phyloP scores from a whole-genome alignment of 768 basidiomycete genomes.

The Phylloporus sp. region DNA sequence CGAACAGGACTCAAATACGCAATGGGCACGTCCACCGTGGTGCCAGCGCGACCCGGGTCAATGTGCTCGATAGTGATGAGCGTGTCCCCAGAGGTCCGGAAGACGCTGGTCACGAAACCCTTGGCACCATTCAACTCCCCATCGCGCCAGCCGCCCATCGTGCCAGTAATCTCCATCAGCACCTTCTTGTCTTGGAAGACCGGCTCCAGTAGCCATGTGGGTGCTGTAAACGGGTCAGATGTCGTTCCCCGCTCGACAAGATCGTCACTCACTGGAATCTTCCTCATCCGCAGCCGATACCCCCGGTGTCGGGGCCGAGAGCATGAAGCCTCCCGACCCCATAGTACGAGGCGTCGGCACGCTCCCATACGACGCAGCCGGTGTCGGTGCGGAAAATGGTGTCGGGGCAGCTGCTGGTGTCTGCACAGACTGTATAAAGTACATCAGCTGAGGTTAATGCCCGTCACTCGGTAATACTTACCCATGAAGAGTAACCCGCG shows the following conservation, averaged over 20 bases:
- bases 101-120: conserved; percentile 27
- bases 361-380: conserved; percentile 26
- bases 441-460: conserved; percentile 12
- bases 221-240: conserved; percentile 24
- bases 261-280: conserved; percentile 21
- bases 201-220: conserved; percentile 26
- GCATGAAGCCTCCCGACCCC: conserved; percentile 18
- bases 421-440: conserved; percentile 29
- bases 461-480: conserved; percentile 25
- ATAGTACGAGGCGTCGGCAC: conserved; percentile 31
- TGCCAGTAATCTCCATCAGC: conserved; percentile 26
- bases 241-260: not conserved
- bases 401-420: conserved; percentile 39
- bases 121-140: conserved; percentile 27
- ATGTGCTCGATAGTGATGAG: conserved; percentile 27
- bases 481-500: conserved; percentile 28
- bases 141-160: conserved; percentile 22
- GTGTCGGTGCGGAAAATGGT: conserved; percentile 32
- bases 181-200: conserved; percentile 26
- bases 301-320: conserved; percentile 31
- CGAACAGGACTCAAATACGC: conserved; percentile 39
- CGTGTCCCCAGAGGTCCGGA: conserved; percentile 25
- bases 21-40: conserved; percentile 36
- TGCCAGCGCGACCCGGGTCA: conserved; percentile 29
- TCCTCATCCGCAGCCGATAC: conserved; percentile 27